Evolutionary conservation across 192 early-diverging fungal genomes (phyloP), one percentile per base, ranked within the genome.

Genomic region (Physocladia obscura): DNA sequence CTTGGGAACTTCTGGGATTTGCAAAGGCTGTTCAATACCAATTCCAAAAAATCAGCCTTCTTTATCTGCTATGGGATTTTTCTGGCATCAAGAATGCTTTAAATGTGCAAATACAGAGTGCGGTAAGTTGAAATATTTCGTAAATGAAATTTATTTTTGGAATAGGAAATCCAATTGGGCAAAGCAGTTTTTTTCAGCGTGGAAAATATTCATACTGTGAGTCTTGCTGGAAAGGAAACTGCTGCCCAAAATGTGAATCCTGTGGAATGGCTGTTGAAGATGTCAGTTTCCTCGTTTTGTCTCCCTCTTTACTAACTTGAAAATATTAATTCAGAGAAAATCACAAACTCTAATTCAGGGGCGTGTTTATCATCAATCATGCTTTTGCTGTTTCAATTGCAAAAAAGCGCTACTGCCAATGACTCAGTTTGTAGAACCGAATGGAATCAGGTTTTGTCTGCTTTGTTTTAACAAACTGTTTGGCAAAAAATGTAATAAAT

Each of bases 41-140:
- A 57, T 56, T 29, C 21, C 50, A 24, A 24, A 11, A 26, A 17
- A 24, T 19, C 29, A 68, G 40, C 11, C 50, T 17, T 35, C 24
- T 35, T 38, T 68, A 13, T 68, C 65, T 1, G 65, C 65, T 4
- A 57, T 68, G 50, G 65, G 65, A 27, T 68, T 68, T 49, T 11
- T 27, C 11, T 68, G 65, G 65, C 65, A 68, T 56, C 39, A 38
- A 32, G 26, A 39, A 2, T 68, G 65, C 36, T 68, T 68, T 52
- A 68, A 54, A n/a, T 68, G 65, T 27, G 65, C 65, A 4, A 68
- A 68, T 27, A n/a, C 65, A 15, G 49, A 68, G 31, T 68, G 65
- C n/a, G 65, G 65, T 68, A 39, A 4, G n/a, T 48, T 15, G 39
- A n/a, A 37, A 26, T 62, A 11, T 62, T 4, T 22, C 13, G 34